A percentile compares a stretch with the other conserved stretches of the same genome.
These are phyloP conservation scores for Hypseocharis bilobata DNA, from an alignment of 441 rosid species.

Conservation along the genomic window DNA sequence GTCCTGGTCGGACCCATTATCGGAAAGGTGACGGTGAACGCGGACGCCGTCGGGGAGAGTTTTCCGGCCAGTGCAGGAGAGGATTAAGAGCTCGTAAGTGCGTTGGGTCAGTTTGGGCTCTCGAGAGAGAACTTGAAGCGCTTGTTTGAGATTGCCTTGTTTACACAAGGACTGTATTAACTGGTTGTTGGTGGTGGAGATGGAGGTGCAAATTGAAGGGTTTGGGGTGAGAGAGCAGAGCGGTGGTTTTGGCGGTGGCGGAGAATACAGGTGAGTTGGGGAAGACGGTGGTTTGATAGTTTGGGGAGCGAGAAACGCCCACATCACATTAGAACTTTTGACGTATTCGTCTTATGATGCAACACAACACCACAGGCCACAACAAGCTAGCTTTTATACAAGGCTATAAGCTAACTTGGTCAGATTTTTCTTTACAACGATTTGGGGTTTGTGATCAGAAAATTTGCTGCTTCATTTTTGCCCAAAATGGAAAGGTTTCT, in stretches of 20 bases:
- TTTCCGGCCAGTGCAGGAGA: constrained; percentile 44
- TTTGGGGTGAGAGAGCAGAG: constrained; percentile 35
- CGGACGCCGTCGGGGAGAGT: constrained; percentile 47
- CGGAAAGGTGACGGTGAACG: constrained; percentile 53
- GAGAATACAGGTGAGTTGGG: constrained; percentile 10
- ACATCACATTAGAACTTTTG: too few species aligned
- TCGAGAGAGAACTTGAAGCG: constrained; percentile 43
- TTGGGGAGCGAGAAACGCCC: constrained; percentile 41
- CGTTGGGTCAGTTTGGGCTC: constrained; percentile 62
- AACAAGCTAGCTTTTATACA: too few species aligned
- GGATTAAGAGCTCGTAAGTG: constrained; percentile 73
- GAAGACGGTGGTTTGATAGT: constrained; percentile 27
- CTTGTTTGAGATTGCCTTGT: constrained; percentile 59
- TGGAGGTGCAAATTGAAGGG: too few species aligned
- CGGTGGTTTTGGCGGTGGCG: constrained; percentile 26
- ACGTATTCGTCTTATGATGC: too few species aligned
- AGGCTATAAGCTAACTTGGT: too few species aligned
- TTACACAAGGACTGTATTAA: constrained; percentile 57
- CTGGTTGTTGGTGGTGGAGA: constrained; percentile 29
- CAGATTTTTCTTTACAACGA: too few species aligned
- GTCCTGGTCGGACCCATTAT: constrained; percentile 73
- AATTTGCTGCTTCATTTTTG: too few species aligned
- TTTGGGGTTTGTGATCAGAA: too few species aligned
- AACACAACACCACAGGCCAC: too few species aligned
- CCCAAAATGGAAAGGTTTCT: too few species aligned